A percentile compares a stretch with the other conserved stretches of the same genome.
phyloP scores from a whole-genome alignment of 2,329 filamentous ascomycete species.

The Pestalotiopsis fici region DNA sequence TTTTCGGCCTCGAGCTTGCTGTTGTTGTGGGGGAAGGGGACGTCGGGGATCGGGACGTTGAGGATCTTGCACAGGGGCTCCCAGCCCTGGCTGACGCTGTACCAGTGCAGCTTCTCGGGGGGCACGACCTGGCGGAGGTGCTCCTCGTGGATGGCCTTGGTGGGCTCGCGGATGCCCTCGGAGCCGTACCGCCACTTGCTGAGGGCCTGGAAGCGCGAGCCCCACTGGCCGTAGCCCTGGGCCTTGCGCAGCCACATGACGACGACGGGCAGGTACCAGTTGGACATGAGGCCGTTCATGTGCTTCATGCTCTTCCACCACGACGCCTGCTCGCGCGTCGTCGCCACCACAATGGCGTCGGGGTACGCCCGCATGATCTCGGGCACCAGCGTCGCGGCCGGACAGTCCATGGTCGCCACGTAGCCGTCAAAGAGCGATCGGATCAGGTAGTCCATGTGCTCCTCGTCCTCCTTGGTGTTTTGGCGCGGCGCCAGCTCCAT shows the following conservation, averaged over 20 bases:
- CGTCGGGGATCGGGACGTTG: conserved; percentile 19
- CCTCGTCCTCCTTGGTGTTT: conserved; percentile 26
- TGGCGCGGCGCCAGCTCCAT: conserved; percentile 31
- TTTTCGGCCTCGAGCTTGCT: conserved; percentile 27
- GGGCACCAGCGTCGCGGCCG: conserved; percentile 34
- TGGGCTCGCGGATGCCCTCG: conserved; percentile 28
- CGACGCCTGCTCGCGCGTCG: conserved; percentile 35
- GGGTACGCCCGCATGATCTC: conserved; percentile 51
- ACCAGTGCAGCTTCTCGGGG: conserved; percentile 34
- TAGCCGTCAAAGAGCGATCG: conserved; percentile 29
- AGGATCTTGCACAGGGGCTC: conserved; percentile 10
- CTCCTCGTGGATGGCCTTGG: conserved; percentile 29
- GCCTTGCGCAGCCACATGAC: conserved; percentile 33
- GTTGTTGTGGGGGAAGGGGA: conserved; percentile 37
- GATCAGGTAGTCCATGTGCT: conserved; percentile 34
- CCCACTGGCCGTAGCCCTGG: conserved; percentile 31
- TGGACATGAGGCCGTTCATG: conserved; percentile 32
- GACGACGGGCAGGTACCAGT: conserved; percentile 32
- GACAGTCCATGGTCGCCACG: conserved; percentile 42
- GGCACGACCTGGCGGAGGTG: conserved; percentile 32
- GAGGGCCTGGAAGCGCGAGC: conserved; percentile 14
- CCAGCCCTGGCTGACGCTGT: conserved; percentile 26
- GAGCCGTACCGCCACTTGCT: conserved; percentile 26
- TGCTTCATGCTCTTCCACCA: conserved; percentile 39
- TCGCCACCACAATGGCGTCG: conserved; percentile 48